Evolutionary conservation across 169 alveolate genomes (phyloP).

Genomic region (Plasmodium fragile): DNA sequence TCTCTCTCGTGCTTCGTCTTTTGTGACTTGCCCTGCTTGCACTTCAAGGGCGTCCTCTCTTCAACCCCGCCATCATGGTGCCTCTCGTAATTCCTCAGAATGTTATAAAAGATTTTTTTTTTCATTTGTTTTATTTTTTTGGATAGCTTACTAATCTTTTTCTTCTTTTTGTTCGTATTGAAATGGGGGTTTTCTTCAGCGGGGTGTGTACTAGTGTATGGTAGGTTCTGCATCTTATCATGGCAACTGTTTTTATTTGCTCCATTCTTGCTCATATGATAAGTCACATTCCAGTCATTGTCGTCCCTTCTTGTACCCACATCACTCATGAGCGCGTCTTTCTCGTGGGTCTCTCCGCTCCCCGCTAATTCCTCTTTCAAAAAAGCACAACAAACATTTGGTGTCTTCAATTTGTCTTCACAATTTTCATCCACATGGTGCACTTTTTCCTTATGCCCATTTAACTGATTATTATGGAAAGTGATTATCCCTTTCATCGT

Average conservation of each 20-base stretch:
- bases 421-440: not conserved
- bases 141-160: not conserved
- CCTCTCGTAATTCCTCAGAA: constrained; percentile 11
- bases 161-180: not conserved
- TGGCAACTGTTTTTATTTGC: not conserved
- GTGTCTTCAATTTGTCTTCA: not conserved
- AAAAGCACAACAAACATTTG: not conserved
- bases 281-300: not conserved
- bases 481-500: not conserved
- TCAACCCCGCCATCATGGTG: not conserved
- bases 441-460: not conserved
- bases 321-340: not conserved
- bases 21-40: not conserved
- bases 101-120: constrained; percentile 9
- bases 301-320: not conserved
- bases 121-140: constrained; percentile 40
- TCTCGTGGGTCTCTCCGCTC: not conserved
- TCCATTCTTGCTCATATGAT: not conserved
- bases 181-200: not conserved
- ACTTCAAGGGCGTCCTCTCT: not conserved
- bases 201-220: not conserved
- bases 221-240: not conserved
- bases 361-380: not conserved
- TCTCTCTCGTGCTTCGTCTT: not conserved
- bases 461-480: not conserved